Evolutionary conservation across 140 eudicot genomes (phyloP), one percentile per base, ranked within the genome.

Genomic region (Cichorium intybus): DNA sequence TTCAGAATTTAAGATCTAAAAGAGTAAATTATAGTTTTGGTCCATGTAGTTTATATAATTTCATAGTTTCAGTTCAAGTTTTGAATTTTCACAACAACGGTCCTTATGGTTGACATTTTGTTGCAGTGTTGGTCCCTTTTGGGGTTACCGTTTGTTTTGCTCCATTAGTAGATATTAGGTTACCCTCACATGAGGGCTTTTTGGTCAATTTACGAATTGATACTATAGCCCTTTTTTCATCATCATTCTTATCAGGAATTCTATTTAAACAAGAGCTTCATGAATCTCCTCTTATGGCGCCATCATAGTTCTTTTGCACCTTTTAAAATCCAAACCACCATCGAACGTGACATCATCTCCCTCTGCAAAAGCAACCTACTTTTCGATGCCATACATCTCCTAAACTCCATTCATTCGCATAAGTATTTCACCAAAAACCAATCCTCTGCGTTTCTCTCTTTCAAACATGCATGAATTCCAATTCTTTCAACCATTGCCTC

Each of bases 371-470:
- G 60, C 47, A 84, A 82, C 57, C 68, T 56, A 6, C 80, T 84
- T 64, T 60, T 46, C 8, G 80, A 87, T 23, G 91, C 96, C 60
- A 64, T 90, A 4, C 46, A 24, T 24, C 80, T 82, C 43, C 65
- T 87, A 31, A 87, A 84, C 65, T 59, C 83, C 34, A 37, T 21
- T 15, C 68, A 74, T 16, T 62, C 82, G 15, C 33, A 26, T 1
- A 49, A 47, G 11, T 2, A n/a, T 16, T 21, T 66, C 58, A 34
- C 76, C 43, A 57, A 68, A 5, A 89, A 64, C 95, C 96, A 17
- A 62, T 91, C 63, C 26, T 83, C 6, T 91, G 78, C 73, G 98
- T 95, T n/a, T 56, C 82, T 34, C 71, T 87, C n/a, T 53, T 91
- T 18, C 98, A 91, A 65, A 73, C 95, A 7, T 83, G 84, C 58